Evolutionary conservation across 75 land plant species (phyloP).

Genomic region (Sequoia sempervirens): DNA sequence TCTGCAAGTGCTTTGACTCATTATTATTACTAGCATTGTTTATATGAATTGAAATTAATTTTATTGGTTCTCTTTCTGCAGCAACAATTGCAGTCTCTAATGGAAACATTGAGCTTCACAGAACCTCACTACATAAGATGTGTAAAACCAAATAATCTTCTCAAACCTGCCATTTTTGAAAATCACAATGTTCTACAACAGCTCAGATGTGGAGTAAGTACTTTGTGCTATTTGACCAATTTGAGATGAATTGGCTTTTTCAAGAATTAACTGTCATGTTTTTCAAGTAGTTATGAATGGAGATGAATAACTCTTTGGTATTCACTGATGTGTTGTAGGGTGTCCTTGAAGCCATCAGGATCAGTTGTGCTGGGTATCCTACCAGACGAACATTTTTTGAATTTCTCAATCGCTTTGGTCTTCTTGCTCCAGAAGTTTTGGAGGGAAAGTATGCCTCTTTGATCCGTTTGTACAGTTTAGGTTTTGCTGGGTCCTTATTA

Average conservation of each 20-base stretch:
- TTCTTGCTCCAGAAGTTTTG: constrained; percentile 72
- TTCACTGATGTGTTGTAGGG: constrained; percentile 41
- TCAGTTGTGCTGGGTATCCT: constrained; percentile 90
- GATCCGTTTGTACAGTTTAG: neutral
- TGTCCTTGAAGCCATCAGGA: constrained; percentile 85
- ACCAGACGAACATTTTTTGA: constrained; percentile 75
- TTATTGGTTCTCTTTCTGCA: constrained; percentile 18
- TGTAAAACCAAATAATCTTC: constrained; percentile 80
- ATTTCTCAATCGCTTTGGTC: constrained; percentile 74
- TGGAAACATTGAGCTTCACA: constrained; percentile 74
- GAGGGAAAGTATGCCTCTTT: constrained; percentile 67
- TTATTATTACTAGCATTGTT: neutral
- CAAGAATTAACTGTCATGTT: neutral
- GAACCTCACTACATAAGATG: constrained; percentile 86
- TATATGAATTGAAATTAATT: constrained; percentile 2
- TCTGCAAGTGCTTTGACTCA: neutral
- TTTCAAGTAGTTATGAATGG: neutral
- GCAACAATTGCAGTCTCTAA: constrained; percentile 79
- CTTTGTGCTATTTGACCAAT: neutral
- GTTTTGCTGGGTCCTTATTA: neutral
- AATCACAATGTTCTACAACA: constrained; percentile 71
- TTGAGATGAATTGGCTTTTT: neutral
- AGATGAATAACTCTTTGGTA: neutral
- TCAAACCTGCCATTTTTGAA: constrained; percentile 83
- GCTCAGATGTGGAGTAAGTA: constrained; percentile 79